A percentile compares a stretch with the other conserved stretches of the same genome.
These are phyloP conservation scores for Fraxinus nigra DNA, from an alignment of 305 asterid genomes.

Conservation along the genomic window DNA sequence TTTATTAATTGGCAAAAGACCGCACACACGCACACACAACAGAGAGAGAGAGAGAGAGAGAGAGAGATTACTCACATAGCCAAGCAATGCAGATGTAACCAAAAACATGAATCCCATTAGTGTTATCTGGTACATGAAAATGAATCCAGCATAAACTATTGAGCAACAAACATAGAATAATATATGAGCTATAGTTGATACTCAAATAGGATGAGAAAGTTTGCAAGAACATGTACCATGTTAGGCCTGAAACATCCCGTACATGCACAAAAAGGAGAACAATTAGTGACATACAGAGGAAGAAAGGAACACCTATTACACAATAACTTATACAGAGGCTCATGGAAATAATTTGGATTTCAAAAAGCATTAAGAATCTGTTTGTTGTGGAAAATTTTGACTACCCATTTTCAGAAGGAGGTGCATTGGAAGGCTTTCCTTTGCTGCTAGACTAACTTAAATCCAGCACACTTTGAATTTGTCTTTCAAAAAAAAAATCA, in stretches of 20 bases:
- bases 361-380: not conserved
- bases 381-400: not conserved
- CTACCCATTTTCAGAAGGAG: not conserved
- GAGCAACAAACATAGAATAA: slow-evolving; percentile 23
- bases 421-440: not conserved
- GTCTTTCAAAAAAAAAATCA: not conserved
- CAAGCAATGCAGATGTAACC: slow-evolving; percentile 76
- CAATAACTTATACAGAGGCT: not conserved
- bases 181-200: not conserved
- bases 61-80: slow-evolving; percentile 63
- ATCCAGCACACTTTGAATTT: slow-evolving; percentile 13
- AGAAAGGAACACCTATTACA: not conserved
- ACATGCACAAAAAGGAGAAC: slow-evolving; percentile 34
- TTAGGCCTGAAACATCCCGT: slow-evolving; percentile 66
- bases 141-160: not conserved
- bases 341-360: not conserved
- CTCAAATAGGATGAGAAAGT: slow-evolving; percentile 20
- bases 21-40: not conserved
- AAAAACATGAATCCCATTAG: slow-evolving; percentile 79
- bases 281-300: slow-evolving; percentile 24
- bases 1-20: not conserved
- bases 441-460: not conserved
- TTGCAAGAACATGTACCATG: slow-evolving; percentile 46
- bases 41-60: slow-evolving; percentile 14
- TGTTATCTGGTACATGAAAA: slow-evolving; percentile 57